A percentile compares a stretch with the other conserved stretches of the same genome.
These are phyloP conservation scores for Penicillium sp. DNA, from an alignment of 2,329 filamentous ascomycete species.

Conservation along the genomic window DNA sequence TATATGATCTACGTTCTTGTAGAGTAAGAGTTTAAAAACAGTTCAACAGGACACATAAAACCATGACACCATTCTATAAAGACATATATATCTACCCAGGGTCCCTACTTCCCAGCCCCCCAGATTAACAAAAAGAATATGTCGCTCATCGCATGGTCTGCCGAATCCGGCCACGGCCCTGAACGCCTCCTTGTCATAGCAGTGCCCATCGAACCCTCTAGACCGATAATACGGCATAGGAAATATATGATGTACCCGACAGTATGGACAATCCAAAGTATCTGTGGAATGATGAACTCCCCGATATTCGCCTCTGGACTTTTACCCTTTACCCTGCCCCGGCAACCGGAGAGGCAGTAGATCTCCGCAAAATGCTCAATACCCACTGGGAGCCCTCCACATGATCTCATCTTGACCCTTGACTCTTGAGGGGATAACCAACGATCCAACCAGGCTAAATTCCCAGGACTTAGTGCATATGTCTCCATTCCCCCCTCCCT, in stretches of 20 bases:
- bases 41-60: background rate
- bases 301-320: background rate
- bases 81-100: background rate
- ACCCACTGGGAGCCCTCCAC: slow-evolving; percentile 4
- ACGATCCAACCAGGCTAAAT: background rate
- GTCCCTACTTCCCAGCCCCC: background rate
- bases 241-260: background rate
- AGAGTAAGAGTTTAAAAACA: background rate
- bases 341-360: slow-evolving; percentile 1
- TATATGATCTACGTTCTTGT: background rate
- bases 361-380: background rate
- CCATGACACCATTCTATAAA: background rate
- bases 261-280: background rate
- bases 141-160: background rate
- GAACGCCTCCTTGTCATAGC: slow-evolving; percentile 14
- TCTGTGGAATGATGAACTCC: background rate
- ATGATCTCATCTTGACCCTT: slow-evolving; percentile 10
- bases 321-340: background rate
- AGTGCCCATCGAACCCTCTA: slow-evolving; percentile 12
- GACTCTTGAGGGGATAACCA: background rate
- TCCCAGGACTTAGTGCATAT: background rate
- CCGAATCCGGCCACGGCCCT: slow-evolving; percentile 3
- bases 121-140: background rate
- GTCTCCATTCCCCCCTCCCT: background rate
- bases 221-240: slow-evolving; percentile 1